phyloP scores from a whole-genome alignment of 2,329 filamentous ascomycete species.

The Fusarium compactum region DNA sequence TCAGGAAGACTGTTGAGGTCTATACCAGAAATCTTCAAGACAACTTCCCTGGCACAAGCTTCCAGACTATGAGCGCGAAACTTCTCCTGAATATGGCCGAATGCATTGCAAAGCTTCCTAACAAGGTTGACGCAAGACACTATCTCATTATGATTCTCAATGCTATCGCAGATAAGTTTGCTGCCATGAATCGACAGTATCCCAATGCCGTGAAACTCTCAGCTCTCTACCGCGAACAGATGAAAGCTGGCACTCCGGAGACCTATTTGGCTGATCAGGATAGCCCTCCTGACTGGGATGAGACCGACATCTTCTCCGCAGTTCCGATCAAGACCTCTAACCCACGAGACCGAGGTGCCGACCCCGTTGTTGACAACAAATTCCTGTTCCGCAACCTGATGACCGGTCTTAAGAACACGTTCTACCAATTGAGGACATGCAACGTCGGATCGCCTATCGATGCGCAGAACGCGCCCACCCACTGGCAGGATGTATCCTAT shows the following conservation, averaged over 20 bases:
- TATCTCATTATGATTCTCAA: slow-evolving; percentile 98
- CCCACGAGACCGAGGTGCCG: slow-evolving; percentile 85
- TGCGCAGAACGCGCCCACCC: slow-evolving; percentile 79
- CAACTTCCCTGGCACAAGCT: slow-evolving; percentile 96
- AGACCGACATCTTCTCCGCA: slow-evolving; percentile 96
- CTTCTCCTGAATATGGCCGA: slow-evolving; percentile 97
- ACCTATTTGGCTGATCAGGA: slow-evolving; percentile 88
- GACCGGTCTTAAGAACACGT: slow-evolving; percentile 94
- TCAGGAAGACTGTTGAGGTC: slow-evolving; percentile 94
- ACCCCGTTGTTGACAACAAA: slow-evolving; percentile 96
- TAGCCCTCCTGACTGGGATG: slow-evolving; percentile 90
- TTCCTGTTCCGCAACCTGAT: slow-evolving; percentile 97
- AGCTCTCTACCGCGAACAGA: slow-evolving; percentile 78
- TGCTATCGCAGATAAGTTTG: slow-evolving; percentile 98
- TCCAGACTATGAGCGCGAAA: slow-evolving; percentile 99
- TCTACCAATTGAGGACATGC: slow-evolving; percentile 92
- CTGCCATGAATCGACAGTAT: slow-evolving; percentile 97
- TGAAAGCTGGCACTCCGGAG: slow-evolving; percentile 72
- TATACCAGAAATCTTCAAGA: slow-evolving; percentile 97
- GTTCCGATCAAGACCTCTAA: slow-evolving; percentile 97
- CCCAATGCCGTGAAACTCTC: slow-evolving; percentile 95
- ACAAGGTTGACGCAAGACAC: slow-evolving; percentile 94
- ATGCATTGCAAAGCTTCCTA: slow-evolving; percentile 91
- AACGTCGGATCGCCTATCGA: slow-evolving; percentile 83
- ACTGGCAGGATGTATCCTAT: slow-evolving; percentile 96